Evolutionary conservation across 768 basidiomycete species (phyloP), one percentile per base, ranked within the genome.

Genomic region (Mycena albidolilacea): DNA sequence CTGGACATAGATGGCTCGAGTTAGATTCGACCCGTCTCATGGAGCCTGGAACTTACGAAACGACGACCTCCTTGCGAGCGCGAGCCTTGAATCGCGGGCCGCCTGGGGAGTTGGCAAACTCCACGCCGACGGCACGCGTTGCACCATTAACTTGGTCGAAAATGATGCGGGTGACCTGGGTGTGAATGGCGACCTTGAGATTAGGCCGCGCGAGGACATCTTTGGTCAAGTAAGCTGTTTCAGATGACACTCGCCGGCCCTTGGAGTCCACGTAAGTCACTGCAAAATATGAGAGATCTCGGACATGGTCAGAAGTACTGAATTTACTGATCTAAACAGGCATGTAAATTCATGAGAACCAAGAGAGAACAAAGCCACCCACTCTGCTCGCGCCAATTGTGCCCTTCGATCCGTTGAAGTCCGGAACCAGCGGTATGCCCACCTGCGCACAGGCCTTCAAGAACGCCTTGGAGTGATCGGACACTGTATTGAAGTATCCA

Each of bases 221-320:
- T 1, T 86, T 81, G 0, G 92, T 93, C 43, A 94, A 86, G 77
- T 94, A 94, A 0, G 91, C 91, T 1, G 86, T 82, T 77, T 93
- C 92, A 0, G 90, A 85, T 1, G 92, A 90, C 8, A 91, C 90
- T 0, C 93, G 88, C 67, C 82, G 81, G 43, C 85, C 85, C 12
- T 83, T 84, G 44, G 83, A 70, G 76, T 90, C 85, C 63, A 94
- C 85, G 73, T 91, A 94, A 0, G 91, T 92, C 90, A 93, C 93
- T 93, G 63, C 2, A 55, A 43, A 10, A 19, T 41, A 37, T 69
- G 52, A 73, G 67, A 11, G n/a, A 39, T 55, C n/a, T 11, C 37
- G 9, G 44, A 48, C 11, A 50, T 43, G 77, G 23, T 5, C n/a
- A 21, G 2, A 6, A 48, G 10, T 15, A 15, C 14, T n/a, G 46